phyloP scores from a whole-genome alignment of 2,329 filamentous ascomycete genomes.

The Lasiodiplodia gonubiensis region DNA sequence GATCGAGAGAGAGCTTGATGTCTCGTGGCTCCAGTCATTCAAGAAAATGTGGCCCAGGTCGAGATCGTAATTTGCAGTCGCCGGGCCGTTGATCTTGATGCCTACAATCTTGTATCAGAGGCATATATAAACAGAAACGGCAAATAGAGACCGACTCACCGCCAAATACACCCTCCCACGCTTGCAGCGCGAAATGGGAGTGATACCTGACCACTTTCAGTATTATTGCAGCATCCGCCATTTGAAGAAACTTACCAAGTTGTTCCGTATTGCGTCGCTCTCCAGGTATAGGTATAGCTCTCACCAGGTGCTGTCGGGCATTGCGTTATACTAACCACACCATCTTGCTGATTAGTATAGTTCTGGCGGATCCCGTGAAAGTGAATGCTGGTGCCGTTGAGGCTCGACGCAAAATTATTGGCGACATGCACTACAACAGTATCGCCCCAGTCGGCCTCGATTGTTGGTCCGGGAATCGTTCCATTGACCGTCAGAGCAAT shows the following conservation, averaged over 20 bases:
- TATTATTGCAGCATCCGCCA: neutral
- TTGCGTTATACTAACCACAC: slow-evolving; percentile 56
- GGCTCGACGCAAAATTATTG: slow-evolving; percentile 53
- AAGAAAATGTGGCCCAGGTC: slow-evolving; percentile 47
- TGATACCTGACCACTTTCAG: slow-evolving; percentile 35
- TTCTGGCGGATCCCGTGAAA: slow-evolving; percentile 67
- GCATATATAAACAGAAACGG: neutral
- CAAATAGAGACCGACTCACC: neutral
- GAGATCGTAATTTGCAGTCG: slow-evolving; percentile 47
- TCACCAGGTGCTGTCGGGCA: slow-evolving; percentile 39
- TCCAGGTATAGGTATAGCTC: slow-evolving; percentile 60
- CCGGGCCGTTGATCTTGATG: slow-evolving; percentile 48
- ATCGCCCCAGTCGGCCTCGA: slow-evolving; percentile 51
- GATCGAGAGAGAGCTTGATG: slow-evolving; percentile 10
- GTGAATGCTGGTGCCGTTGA: slow-evolving; percentile 67
- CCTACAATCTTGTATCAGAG: slow-evolving; percentile 31
- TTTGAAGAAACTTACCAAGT: slow-evolving; percentile 22
- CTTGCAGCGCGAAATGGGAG: slow-evolving; percentile 39
- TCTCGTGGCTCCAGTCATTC: slow-evolving; percentile 45
- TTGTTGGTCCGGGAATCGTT: slow-evolving; percentile 24
- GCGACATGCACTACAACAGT: slow-evolving; percentile 53
- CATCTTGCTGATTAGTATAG: slow-evolving; percentile 61
- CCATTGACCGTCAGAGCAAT: slow-evolving; percentile 20
- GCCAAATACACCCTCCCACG: slow-evolving; percentile 44
- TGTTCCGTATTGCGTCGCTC: slow-evolving; percentile 51